phyloP scores from a whole-genome alignment of 257 asterid species.

The Solanum medicagineum region DNA sequence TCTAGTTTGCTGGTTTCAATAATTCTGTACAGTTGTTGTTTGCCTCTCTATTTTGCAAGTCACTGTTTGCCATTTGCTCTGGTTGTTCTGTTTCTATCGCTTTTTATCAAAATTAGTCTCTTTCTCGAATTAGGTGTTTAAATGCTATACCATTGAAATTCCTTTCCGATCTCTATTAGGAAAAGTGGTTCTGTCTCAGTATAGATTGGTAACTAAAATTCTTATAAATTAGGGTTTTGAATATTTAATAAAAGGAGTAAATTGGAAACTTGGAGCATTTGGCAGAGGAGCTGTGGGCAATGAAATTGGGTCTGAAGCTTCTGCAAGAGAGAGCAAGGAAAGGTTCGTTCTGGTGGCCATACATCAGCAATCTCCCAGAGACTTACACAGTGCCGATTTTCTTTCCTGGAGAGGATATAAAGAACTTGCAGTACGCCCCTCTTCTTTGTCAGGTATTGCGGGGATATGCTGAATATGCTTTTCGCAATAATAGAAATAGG shows the following conservation, averaged over 20 bases:
- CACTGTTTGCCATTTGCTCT: neutral
- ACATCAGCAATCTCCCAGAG: slow-evolving; percentile 87
- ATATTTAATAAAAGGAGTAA: slow-evolving; percentile 65
- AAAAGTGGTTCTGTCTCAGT: neutral
- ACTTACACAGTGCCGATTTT: slow-evolving; percentile 72
- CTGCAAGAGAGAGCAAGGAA: slow-evolving; percentile 74
- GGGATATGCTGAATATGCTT: neutral
- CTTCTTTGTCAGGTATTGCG: slow-evolving; percentile 78
- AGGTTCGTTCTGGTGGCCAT: slow-evolving; percentile 96
- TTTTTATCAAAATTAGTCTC: neutral
- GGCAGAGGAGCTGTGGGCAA: slow-evolving; percentile 98
- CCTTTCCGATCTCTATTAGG: neutral
- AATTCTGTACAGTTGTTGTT: neutral
- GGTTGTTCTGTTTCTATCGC: neutral
- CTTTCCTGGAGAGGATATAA: slow-evolving; percentile 92
- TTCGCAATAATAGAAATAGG: neutral
- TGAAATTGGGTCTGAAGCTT: slow-evolving; percentile 90
- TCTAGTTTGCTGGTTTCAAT: neutral
- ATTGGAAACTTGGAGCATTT: slow-evolving; percentile 83
- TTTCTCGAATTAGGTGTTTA: neutral
- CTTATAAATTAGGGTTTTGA: slow-evolving; percentile 53
- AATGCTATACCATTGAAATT: neutral
- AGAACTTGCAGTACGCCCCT: slow-evolving; percentile 90
- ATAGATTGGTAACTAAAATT: slow-evolving; percentile 28
- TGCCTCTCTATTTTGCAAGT: neutral